Conservation (phyloP, 805 yeast genomes). For the Candida nitratophila region DNA sequence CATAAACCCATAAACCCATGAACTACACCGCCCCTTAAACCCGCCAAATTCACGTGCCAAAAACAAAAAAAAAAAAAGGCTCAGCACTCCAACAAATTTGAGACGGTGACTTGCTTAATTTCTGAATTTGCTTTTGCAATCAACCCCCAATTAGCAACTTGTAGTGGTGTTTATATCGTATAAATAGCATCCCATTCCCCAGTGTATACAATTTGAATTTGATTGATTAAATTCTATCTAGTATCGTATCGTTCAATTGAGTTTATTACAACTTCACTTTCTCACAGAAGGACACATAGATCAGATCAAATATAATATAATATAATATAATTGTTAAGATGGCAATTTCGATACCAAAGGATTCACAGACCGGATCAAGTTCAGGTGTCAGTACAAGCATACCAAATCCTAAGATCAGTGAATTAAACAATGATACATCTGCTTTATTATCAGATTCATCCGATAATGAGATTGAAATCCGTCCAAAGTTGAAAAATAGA, state of each 20-base stretch:
- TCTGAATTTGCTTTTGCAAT: no score
- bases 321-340: background rate
- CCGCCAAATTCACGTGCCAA: background rate
- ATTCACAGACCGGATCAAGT: no score
- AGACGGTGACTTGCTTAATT: background rate
- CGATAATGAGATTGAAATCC: conserved; percentile 9
- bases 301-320: no score
- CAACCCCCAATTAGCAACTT: background rate
- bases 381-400: background rate
- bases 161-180: no score
- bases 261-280: no score
- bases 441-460: conserved; percentile 15
- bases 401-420: background rate
- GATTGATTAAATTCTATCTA: no score
- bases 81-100: background rate
- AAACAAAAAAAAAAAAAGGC: background rate
- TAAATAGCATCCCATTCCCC: no score
- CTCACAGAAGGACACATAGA: no score
- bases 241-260: no score
- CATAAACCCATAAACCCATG: no score
- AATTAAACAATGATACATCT: background rate
- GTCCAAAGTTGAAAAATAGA: conserved; percentile 10
- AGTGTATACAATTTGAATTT: no score
- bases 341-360: background rate
- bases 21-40: no score